These are phyloP conservation scores for Neopestalotiopsis rosae DNA, from an alignment of 2,329 filamentous ascomycete genomes.

Conservation along the genomic window DNA sequence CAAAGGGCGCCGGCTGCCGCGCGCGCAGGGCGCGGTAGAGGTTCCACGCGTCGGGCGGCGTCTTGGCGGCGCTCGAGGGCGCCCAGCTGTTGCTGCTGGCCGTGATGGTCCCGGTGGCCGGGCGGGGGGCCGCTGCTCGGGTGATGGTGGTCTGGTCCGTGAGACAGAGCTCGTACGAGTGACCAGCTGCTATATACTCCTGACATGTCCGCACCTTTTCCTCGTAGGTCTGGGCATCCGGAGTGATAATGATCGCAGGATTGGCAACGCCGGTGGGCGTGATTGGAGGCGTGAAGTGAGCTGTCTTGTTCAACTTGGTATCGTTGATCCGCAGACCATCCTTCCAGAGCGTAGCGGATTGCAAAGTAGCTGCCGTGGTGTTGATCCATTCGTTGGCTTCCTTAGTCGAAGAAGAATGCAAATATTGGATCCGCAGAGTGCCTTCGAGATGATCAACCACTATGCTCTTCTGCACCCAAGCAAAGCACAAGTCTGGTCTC, in stretches of 20 bases:
- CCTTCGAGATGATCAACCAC: conserved; percentile 75
- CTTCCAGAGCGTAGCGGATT: conserved; percentile 40
- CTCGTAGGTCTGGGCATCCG: conserved; percentile 61
- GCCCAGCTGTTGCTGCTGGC: conserved; percentile 42
- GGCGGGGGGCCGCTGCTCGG: conserved; percentile 40
- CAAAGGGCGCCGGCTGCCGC: conserved; percentile 83
- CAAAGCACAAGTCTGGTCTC: conserved; percentile 74
- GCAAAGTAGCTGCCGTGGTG: conserved; percentile 38
- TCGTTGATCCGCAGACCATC: conserved; percentile 29
- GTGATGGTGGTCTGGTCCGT: conserved; percentile 75
- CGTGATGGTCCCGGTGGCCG: conserved; percentile 50
- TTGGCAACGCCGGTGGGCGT: conserved; percentile 29
- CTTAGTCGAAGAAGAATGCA: conserved; percentile 48
- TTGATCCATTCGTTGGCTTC: conserved; percentile 50
- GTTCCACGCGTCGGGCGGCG: conserved; percentile 57
- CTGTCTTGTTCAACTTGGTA: conserved; percentile 22
- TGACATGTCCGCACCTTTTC: conserved; percentile 73
- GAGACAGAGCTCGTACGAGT: conserved; percentile 86
- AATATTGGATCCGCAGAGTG: conserved; percentile 70
- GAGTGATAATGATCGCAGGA: conserved; percentile 41
- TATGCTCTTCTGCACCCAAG: conserved; percentile 78
- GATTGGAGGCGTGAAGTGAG: conserved; percentile 34
- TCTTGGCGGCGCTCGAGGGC: conserved; percentile 20
- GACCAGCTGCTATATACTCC: conserved; percentile 73
- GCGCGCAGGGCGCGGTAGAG: conserved; percentile 74